A percentile compares a stretch with the other conserved stretches of the same genome.
Evolutionary conservation across 2,329 filamentous ascomycete genomes (phyloP).

Genomic region (Amphichorda felina): DNA sequence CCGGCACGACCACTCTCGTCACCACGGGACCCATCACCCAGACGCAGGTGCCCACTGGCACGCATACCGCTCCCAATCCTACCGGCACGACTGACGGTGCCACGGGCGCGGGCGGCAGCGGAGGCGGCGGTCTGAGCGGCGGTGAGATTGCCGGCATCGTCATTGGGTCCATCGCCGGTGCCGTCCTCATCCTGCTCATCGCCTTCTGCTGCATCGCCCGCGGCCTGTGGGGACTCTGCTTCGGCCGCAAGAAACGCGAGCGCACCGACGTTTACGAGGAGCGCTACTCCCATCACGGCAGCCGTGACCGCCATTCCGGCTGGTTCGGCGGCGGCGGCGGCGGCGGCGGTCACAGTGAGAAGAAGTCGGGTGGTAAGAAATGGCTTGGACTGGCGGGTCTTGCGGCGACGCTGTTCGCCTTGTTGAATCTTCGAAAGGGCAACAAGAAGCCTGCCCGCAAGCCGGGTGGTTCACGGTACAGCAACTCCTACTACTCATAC

Average conservation of each 20-base stretch:
- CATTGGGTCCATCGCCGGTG: slow-evolving; percentile 57
- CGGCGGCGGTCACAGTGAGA: slow-evolving; percentile 13
- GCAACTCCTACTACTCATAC: slow-evolving; percentile 42
- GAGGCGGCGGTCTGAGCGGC: slow-evolving; percentile 41
- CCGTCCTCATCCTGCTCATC: slow-evolving; percentile 54
- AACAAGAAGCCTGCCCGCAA: slow-evolving; percentile 32
- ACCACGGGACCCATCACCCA: slow-evolving; percentile 36
- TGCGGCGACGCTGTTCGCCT: slow-evolving; percentile 36
- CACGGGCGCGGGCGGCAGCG: slow-evolving; percentile 22
- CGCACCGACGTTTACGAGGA: slow-evolving; percentile 52
- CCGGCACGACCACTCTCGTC: slow-evolving; percentile 40
- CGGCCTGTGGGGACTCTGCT: slow-evolving; percentile 49
- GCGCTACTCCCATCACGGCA: slow-evolving; percentile 39
- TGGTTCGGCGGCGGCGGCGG: slow-evolving; percentile 39
- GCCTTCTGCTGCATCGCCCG: slow-evolving; percentile 64
- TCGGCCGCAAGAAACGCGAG: slow-evolving; percentile 46
- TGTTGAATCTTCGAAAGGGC: slow-evolving; percentile 43
- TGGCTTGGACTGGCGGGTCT: slow-evolving; percentile 41
- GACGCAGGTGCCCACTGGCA: slow-evolving; percentile 35
- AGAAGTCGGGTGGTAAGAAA: slow-evolving; percentile 38
- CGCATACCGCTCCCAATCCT: slow-evolving; percentile 24
- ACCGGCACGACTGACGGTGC: slow-evolving; percentile 3
- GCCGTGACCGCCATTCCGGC: slow-evolving; percentile 32
- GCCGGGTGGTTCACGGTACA: slow-evolving; percentile 34
- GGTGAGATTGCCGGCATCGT: slow-evolving; percentile 76